Conservation (phyloP, 257 asterid genomes). For the Ballota nigra region DNA sequence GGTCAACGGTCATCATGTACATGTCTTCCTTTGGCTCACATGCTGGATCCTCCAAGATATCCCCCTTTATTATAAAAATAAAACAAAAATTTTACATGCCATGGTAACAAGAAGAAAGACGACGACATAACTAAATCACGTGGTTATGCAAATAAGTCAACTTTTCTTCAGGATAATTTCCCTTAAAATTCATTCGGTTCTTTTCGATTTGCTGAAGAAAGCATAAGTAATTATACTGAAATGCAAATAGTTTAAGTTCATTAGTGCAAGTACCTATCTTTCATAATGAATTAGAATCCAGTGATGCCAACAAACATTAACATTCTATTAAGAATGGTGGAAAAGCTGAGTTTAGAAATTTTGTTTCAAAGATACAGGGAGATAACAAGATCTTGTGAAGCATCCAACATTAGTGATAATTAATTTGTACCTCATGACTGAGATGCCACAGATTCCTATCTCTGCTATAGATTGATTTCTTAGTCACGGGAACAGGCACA, state of each 20-base stretch:
- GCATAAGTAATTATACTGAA: background rate
- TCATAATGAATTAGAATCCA: background rate
- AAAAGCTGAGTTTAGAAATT: background rate
- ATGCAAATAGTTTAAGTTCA: no score
- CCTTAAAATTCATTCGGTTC: background rate
- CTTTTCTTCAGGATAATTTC: background rate
- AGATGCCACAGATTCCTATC: slow-evolving; percentile 98
- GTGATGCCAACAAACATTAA: background rate
- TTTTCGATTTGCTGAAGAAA: background rate
- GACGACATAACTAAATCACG: background rate
- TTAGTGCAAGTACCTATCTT: no score
- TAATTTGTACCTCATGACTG: slow-evolving; percentile 99
- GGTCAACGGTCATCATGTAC: slow-evolving; percentile 86
- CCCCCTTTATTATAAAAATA: slow-evolving; percentile 53
- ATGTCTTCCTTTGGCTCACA: slow-evolving; percentile 90
- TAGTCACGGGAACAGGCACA: slow-evolving; percentile 93
- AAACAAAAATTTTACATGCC: background rate
- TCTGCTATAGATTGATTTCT: slow-evolving; percentile 95
- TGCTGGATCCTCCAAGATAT: slow-evolving; percentile 89
- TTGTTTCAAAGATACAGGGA: no score
- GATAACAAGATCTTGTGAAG: no score
- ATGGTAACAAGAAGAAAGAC: background rate
- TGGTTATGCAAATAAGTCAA: background rate
- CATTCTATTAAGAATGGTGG: background rate
- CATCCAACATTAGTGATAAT: no score